Evolutionary conservation across 257 asterid genomes (phyloP), one percentile per base, ranked within the genome.

Genomic region (Lycium barbarum): DNA sequence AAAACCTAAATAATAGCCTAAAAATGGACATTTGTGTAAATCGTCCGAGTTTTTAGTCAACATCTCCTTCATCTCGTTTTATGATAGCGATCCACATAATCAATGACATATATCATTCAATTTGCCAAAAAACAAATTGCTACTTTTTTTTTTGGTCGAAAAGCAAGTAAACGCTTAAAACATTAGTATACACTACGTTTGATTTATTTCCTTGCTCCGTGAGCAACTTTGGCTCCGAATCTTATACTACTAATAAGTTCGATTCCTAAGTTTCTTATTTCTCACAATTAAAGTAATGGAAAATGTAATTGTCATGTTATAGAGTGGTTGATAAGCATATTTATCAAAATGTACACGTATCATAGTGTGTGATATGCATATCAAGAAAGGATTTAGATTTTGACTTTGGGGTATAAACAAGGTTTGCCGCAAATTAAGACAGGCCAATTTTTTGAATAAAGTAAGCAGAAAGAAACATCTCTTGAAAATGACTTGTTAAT

Each of bases 291-390:
- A 51, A 49, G 22, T 51, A 26, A 12, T 13, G 63, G 14, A 6
- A 76, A 76, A 14, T 51, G 43, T 7, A 22, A 1, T 7, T 12
- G 15, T 26, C 82, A 14, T 76, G 26, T 76, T 51, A 51, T 51
- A 38, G 40, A 3, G 65, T 51, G 26, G 82, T 51, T 51, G 82
- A 76, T 76, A 76, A 53, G 63, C 62, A 74, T 14, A 22, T 12
- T 4, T 20, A 74, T 22, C 22, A 51, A 76, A 54, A 3, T 74
- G 62, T 7, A 51, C 82, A 26, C 82, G 82, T 76, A 76, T 51
- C 47, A 76, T 7, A 51, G 3, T 14, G 4, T 14, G 51, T 51
- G 63, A 7, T 7, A 15, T 13, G 2, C 82, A 76, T 76, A 76
- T 51, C 26, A 76, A 76, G 47, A 22, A 26, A 3, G 9, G 58